Percentiles rank a stretch among this genome's conserved stretches.
Conservation (phyloP, 805 yeast genomes). For the Sporopachydermia quercuum region DNA sequence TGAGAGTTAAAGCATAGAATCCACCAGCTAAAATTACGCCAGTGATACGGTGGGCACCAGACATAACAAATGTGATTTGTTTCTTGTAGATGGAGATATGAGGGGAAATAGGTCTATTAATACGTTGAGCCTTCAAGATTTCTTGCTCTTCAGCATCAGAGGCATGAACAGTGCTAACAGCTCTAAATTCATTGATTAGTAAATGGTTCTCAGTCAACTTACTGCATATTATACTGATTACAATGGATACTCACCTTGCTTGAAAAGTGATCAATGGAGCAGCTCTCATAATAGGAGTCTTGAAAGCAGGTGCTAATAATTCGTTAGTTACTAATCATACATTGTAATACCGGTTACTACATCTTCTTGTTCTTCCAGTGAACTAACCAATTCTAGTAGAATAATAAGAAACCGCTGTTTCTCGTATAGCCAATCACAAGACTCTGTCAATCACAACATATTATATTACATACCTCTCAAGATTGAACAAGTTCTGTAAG, state of each 20-base stretch:
- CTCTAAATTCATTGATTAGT: too few species aligned
- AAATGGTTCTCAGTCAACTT: too few species aligned
- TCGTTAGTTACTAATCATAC: not conserved
- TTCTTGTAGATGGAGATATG: conserved; percentile 83
- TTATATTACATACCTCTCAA: not conserved
- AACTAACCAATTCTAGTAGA: too few species aligned
- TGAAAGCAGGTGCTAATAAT: not conserved
- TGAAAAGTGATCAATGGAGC: not conserved
- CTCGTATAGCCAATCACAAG: too few species aligned
- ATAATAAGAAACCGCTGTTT: too few species aligned
- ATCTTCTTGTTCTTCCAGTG: not conserved
- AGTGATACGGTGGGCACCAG: conserved; percentile 73
- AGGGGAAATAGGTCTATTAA: conserved; percentile 81
- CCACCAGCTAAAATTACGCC: conserved; percentile 73
- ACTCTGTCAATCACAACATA: too few species aligned
- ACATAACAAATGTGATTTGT: conserved; percentile 72
- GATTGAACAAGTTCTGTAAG: not conserved
- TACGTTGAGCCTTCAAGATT: conserved; percentile 67
- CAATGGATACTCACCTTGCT: not conserved
- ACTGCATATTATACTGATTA: not conserved
- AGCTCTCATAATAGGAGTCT: not conserved
- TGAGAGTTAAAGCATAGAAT: conserved; percentile 62
- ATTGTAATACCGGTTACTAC: not conserved
- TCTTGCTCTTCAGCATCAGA: conserved; percentile 50
- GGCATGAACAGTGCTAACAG: conserved; percentile 15